Conservation (phyloP, 805 yeast species). For the Metschnikowia colocasiae region DNA sequence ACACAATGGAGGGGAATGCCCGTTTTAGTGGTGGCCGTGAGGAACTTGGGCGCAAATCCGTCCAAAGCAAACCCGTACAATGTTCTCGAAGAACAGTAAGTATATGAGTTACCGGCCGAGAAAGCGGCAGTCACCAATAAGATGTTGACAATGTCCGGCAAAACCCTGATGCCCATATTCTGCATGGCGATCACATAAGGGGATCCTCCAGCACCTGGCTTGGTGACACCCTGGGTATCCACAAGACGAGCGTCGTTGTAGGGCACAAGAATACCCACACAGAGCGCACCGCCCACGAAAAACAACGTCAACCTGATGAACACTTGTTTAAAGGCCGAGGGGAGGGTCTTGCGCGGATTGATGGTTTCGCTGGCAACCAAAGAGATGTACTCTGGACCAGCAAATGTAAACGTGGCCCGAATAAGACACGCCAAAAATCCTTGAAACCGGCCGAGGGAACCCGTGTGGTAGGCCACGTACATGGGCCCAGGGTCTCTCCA, state of each 20-base stretch:
- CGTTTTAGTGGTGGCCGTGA: constrained; percentile 45
- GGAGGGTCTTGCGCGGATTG: constrained; percentile 66
- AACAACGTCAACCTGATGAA: constrained; percentile 63
- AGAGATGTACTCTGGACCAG: constrained; percentile 83
- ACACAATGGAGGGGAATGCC: constrained; percentile 50
- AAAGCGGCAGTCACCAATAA: constrained; percentile 73
- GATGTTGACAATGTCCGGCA: constrained; percentile 75
- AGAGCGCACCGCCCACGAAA: constrained; percentile 69
- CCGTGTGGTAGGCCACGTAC: constrained; percentile 30
- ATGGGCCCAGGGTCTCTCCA: constrained; percentile 21
- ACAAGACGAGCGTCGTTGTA: constrained; percentile 58
- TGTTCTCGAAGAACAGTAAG: constrained; percentile 74
- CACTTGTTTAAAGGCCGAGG: constrained; percentile 76
- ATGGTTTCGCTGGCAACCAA: constrained; percentile 82
- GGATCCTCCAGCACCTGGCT: constrained; percentile 76
- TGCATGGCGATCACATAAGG: constrained; percentile 83
- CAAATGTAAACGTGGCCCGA: constrained; percentile 74
- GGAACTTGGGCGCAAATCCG: constrained; percentile 72
- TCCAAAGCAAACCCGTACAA: constrained; percentile 68
- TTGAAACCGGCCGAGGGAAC: constrained; percentile 60
- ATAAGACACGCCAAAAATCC: constrained; percentile 69
- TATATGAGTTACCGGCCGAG: constrained; percentile 78
- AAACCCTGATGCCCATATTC: constrained; percentile 57
- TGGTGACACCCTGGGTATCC: constrained; percentile 52
- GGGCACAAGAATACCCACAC: constrained; percentile 75